Evolutionary conservation across 768 basidiomycete species (phyloP).

Genomic region (Podaxis sp.): DNA sequence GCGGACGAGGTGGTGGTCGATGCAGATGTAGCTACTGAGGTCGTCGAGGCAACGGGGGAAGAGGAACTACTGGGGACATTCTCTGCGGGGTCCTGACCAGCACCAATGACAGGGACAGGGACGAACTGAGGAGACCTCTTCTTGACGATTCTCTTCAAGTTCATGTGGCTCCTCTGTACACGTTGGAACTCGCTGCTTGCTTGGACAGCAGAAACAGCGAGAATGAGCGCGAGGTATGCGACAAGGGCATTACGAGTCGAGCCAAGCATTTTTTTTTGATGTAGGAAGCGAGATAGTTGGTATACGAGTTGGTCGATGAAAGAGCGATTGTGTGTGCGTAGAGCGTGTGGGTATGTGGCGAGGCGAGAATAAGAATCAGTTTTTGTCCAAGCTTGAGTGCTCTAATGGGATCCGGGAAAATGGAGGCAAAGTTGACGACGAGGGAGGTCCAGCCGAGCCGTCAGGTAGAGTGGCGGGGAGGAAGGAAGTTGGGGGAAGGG

Average conservation of each 20-base stretch:
- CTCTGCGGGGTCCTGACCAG: slow-evolving; percentile 26
- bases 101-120: slow-evolving; percentile 32
- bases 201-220: slow-evolving; percentile 46
- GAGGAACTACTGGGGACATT: slow-evolving; percentile 18
- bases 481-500: slow-evolving; percentile 18
- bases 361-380: background rate
- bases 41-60: slow-evolving; percentile 18
- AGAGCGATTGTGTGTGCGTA: slow-evolving; percentile 42
- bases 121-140: slow-evolving; percentile 37
- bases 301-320: slow-evolving; percentile 13
- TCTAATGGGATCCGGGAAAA: background rate
- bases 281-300: background rate
- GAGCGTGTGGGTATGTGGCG: slow-evolving; percentile 43
- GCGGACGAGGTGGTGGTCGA: background rate
- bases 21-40: slow-evolving; percentile 14
- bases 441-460: slow-evolving; percentile 11
- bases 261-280: slow-evolving; percentile 12
- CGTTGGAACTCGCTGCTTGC: slow-evolving; percentile 40
- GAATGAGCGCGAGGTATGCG: slow-evolving; percentile 55
- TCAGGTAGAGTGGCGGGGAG: slow-evolving; percentile 12
- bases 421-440: background rate
- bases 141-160: slow-evolving; percentile 65
- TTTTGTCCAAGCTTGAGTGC: background rate
- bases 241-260: slow-evolving; percentile 48
- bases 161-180: slow-evolving; percentile 54